Evolutionary conservation across 768 basidiomycete species (phyloP).

Genomic region (Leucocoprinus leucothites): DNA sequence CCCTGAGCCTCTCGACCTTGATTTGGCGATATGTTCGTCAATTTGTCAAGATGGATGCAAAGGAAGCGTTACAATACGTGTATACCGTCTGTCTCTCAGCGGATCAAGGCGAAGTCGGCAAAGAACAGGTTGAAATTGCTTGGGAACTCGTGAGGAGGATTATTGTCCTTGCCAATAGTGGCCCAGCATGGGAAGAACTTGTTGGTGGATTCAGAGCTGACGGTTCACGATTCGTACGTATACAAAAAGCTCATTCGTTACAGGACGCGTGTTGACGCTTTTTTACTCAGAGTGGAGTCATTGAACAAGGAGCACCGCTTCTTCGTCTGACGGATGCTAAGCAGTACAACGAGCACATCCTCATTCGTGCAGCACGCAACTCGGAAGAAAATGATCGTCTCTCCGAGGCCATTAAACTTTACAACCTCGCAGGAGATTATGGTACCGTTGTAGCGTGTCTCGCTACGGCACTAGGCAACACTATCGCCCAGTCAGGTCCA

Average conservation of each 20-base stretch:
- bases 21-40: constrained; percentile 92
- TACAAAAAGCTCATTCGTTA: not conserved
- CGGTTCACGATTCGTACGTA: constrained; percentile 82
- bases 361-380: constrained; percentile 77
- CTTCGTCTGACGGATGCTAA: constrained; percentile 65
- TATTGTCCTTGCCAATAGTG: constrained; percentile 74
- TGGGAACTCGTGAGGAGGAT: constrained; percentile 81
- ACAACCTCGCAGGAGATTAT: constrained; percentile 92
- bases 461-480: constrained; percentile 82
- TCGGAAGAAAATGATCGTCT: constrained; percentile 83
- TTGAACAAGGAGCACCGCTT: constrained; percentile 79
- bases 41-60: constrained; percentile 90
- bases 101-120: constrained; percentile 71
- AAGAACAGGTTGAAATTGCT: constrained; percentile 77
- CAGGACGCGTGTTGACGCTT: not conserved
- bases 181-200: constrained; percentile 87
- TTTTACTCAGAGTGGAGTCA: constrained; percentile 66
- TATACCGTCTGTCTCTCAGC: constrained; percentile 79
- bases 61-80: constrained; percentile 92
- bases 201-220: constrained; percentile 92
- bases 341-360: constrained; percentile 79
- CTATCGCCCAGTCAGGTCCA: constrained; percentile 60
- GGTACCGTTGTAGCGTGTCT: constrained; percentile 84
- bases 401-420: constrained; percentile 90
- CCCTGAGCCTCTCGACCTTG: constrained; percentile 77